Conservation (phyloP, 176 grass and related monocot genomes). For the Chloris gayana region DNA sequence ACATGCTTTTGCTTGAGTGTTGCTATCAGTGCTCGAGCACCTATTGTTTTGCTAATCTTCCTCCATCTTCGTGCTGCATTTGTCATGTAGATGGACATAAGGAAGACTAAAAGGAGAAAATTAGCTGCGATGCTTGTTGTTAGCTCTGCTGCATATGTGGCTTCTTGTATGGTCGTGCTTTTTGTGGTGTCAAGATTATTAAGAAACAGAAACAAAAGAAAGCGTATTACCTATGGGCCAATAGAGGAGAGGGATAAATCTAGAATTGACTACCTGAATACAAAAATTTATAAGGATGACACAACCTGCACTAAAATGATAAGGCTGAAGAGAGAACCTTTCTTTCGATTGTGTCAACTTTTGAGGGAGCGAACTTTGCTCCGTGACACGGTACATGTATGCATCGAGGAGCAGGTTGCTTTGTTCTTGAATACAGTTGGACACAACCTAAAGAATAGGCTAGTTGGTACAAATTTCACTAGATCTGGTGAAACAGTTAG, state of each 20-base stretch:
- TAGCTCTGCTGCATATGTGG: neutral
- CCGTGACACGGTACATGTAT: no score
- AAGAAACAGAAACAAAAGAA: neutral
- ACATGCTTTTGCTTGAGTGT: no score
- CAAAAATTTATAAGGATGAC: neutral
- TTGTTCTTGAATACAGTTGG: no score
- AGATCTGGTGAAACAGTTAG: no score
- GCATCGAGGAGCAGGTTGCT: no score
- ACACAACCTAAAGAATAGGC: no score
- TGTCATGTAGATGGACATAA: neutral
- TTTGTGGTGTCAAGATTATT: neutral
- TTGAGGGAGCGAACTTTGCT: no score
- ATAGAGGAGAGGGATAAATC: neutral
- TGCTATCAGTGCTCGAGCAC: no score
- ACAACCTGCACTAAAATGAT: neutral
- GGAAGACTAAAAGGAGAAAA: neutral
- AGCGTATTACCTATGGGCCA: neutral
- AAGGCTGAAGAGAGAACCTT: no score
- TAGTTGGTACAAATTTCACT: no score
- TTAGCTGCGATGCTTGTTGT: no score
- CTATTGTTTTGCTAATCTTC: neutral
- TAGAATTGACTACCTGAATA: constrained; percentile 9
- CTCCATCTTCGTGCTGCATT: neutral
- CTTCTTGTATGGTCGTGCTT: neutral
- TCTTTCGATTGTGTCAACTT: no score